phyloP scores from a whole-genome alignment of 371 early-diverging fungal genomes.

The Rhizopus stolonifer region DNA sequence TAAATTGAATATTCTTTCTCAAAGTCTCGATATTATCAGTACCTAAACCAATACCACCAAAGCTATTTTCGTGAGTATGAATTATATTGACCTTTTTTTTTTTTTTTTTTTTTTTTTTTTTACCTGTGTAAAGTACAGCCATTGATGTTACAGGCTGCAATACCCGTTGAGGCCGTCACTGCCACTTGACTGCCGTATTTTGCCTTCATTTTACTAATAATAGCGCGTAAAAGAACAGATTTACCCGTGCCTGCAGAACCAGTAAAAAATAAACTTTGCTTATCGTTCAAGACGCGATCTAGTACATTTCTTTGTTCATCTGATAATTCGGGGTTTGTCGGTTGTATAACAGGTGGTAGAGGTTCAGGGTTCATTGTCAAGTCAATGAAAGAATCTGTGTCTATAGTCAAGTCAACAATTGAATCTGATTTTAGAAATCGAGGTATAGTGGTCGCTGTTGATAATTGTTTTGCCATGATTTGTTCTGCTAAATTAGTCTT shows the following conservation, averaged over 20 bases:
- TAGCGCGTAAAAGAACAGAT: slow-evolving; percentile 64
- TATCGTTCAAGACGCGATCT: slow-evolving; percentile 19
- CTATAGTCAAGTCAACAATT: too few species aligned
- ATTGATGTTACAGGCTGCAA: slow-evolving; percentile 86
- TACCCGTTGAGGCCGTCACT: slow-evolving; percentile 88
- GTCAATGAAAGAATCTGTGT: too few species aligned
- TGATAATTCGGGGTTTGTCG: slow-evolving; percentile 14
- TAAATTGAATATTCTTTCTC: slow-evolving; percentile 36
- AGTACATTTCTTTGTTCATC: slow-evolving; percentile 18
- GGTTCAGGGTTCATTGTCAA: slow-evolving; percentile 11
- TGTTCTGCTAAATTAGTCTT: too few species aligned
- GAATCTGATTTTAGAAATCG: too few species aligned
- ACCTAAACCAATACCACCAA: slow-evolving; percentile 77
- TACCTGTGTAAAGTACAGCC: slow-evolving; percentile 79
- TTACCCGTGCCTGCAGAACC: slow-evolving; percentile 84
- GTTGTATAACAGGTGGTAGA: slow-evolving; percentile 11
- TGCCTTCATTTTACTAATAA: slow-evolving; percentile 58
- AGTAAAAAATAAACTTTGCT: slow-evolving; percentile 24
- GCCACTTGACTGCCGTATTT: slow-evolving; percentile 52
- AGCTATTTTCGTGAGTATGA: slow-evolving; percentile 37
- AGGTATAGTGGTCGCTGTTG: too few species aligned
- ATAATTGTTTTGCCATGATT: too few species aligned
- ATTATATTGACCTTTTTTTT: not conserved
- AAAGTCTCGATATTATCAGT: slow-evolving; percentile 50
- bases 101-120: not conserved